These are phyloP conservation scores for Monsonia emarginata DNA, from an alignment of 441 rosid genomes.

Conservation along the genomic window DNA sequence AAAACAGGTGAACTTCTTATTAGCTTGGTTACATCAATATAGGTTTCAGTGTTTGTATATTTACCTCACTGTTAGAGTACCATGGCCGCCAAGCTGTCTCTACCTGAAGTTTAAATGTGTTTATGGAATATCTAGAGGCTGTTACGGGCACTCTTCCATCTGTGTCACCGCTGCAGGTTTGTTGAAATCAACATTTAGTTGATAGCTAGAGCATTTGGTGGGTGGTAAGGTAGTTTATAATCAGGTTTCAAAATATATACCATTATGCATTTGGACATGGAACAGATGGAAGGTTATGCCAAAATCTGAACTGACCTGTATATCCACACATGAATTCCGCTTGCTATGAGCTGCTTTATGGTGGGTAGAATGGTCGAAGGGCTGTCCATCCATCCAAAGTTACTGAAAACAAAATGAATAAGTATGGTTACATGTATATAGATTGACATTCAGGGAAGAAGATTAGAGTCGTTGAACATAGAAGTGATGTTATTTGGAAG, in stretches of 20 bases:
- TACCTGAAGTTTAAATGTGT: constrained; percentile 20
- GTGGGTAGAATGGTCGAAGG: constrained; percentile 30
- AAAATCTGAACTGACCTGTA: constrained; percentile 21
- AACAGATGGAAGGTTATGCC: no score
- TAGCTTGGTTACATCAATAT: background rate
- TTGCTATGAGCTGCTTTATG: constrained; percentile 24
- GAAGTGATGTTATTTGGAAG: background rate
- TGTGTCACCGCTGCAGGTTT: constrained; percentile 28
- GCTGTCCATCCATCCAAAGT: constrained; percentile 21
- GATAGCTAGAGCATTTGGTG: background rate
- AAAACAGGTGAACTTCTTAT: background rate
- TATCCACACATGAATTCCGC: constrained; percentile 26
- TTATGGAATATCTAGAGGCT: constrained; percentile 23
- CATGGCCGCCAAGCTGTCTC: constrained; percentile 30
- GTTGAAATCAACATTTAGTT: background rate
- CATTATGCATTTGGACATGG: background rate
- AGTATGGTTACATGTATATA: background rate
- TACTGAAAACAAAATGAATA: background rate
- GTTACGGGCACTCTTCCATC: constrained; percentile 32
- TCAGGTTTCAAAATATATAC: no score
- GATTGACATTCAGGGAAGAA: background rate
- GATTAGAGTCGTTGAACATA: background rate
- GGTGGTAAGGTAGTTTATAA: background rate
- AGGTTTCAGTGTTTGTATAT: background rate
- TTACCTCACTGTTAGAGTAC: constrained; percentile 27